Evolutionary conservation across 148 eudicot genomes (phyloP), one percentile per base, ranked within the genome.

Genomic region (Silene conica): DNA sequence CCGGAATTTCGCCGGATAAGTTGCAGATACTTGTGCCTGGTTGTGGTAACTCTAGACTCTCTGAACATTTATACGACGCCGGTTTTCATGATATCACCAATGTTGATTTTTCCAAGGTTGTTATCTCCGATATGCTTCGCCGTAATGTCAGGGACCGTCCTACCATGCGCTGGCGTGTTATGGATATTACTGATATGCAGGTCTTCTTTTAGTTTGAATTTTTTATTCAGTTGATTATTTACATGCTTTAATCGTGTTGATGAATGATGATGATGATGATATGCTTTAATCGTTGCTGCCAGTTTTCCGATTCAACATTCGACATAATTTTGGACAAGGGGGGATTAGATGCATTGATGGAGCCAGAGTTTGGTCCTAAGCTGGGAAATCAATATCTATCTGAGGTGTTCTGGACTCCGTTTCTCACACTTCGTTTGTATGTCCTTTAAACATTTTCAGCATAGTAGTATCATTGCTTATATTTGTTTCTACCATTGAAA

Each of bases 331-430:
- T 95, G 75, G 98, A 95, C 60, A 95, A 95, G 61, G 98, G 98
- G 56, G 97, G 98, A 41, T 82, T 95, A 83, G 98, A 95, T 86
- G 97, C 98, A 31, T 78, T 95, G 78, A 95, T 95, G 98, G 98
- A 95, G 86, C 97, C 98, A 34, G 87, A 87, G 81, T 83, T 82
- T 67, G 98, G 98, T 20, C 55, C 92, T 6, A 85, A 80, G 74
- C 82, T 95, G 48, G 98, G 98, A 19, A 84, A 66, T 81, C 86
- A 83, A 73, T 95, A 95, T 81, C 76, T 95, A 61, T 89, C 93
- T 19, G 97, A 95, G 98, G 98, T 94, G 85, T 67, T 73, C 21
- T 78, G 74, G 70, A 76, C 73, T 76, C 63, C 56, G 52, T 70
- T 75, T 76, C 50, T 55, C 25, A 18, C 61, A 34, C 69, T 82